These are phyloP conservation scores for Ephemerocybe angulata DNA, from an alignment of 768 basidiomycete genomes.

Conservation along the genomic window DNA sequence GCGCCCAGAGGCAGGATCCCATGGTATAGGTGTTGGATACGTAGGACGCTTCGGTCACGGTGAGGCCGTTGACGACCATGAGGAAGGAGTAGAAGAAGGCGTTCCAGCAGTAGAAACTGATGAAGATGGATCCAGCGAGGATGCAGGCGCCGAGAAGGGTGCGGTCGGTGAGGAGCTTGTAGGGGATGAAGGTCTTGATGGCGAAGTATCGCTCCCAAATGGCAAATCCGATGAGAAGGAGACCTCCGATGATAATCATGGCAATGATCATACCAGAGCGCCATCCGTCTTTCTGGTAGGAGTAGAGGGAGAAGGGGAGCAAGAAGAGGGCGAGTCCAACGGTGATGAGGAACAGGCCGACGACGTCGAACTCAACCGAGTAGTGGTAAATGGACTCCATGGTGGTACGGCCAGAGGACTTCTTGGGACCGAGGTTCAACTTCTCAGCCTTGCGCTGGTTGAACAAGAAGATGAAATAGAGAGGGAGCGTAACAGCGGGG, in stretches of 20 bases:
- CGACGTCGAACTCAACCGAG: neutral
- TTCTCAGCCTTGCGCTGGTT: neutral
- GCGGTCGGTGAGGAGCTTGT: neutral
- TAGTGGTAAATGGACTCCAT: neutral
- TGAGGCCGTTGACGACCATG: neutral
- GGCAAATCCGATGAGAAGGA: neutral
- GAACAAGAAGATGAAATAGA: neutral
- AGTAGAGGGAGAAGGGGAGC: conserved; percentile 4
- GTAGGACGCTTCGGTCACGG: neutral
- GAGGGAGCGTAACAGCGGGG: neutral
- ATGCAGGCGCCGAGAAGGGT: conserved; percentile 1
- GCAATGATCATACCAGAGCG: neutral
- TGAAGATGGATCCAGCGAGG: neutral
- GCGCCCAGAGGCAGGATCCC: neutral
- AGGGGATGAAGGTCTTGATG: neutral
- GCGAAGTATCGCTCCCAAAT: neutral
- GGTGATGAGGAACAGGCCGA: conserved; percentile 2
- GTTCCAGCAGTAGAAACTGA: conserved; percentile 1
- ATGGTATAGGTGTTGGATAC: neutral
- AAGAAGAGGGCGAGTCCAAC: conserved; percentile 1
- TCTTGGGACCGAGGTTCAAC: neutral
- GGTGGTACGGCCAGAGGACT: neutral
- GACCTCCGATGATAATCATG: neutral
- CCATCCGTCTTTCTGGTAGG: neutral
- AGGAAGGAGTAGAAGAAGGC: conserved; percentile 1